Conservation (phyloP, 1,284 basidiomycete species). For the Clitocybe nebularis region DNA sequence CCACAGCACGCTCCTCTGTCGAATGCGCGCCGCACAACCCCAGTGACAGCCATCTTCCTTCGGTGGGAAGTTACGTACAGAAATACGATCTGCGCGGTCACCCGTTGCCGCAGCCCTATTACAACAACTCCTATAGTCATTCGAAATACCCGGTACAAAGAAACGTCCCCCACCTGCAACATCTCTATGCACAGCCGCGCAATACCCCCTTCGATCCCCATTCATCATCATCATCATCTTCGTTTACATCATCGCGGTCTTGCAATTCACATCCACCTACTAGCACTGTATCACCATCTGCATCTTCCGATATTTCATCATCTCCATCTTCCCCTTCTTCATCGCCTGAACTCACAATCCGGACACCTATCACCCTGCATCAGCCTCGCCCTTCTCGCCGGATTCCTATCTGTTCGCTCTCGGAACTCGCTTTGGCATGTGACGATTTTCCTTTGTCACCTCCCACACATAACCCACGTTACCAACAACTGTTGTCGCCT, state of each 20-base stretch:
- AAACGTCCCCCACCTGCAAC: constrained; percentile 1
- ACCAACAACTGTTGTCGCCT: constrained; percentile 10
- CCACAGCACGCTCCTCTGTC: constrained; percentile 11
- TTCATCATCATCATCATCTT: constrained; percentile 3
- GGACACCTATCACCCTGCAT: constrained; percentile 35
- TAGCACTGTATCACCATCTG: constrained; percentile 14
- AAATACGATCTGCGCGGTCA: constrained; percentile 12
- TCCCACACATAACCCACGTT: background rate
- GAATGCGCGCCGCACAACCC: constrained; percentile 4
- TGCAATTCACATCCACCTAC: constrained; percentile 13
- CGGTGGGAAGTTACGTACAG: constrained; percentile 8
- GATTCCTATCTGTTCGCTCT: constrained; percentile 50
- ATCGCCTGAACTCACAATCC: constrained; percentile 14
- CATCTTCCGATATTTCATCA: constrained; percentile 11
- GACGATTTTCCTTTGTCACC: constrained; percentile 19
- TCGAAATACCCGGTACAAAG: constrained; percentile 3
- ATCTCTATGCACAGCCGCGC: constrained; percentile 2
- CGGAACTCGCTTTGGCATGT: constrained; percentile 37
- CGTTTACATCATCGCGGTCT: constrained; percentile 14
- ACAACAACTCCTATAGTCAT: constrained; percentile 7
- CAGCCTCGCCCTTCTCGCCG: constrained; percentile 52
- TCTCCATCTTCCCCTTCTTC: constrained; percentile 15
- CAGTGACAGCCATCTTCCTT: constrained; percentile 3
- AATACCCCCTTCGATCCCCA: background rate
- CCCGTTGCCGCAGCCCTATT: constrained; percentile 9